Evolutionary conservation across 768 basidiomycete genomes (phyloP).

Genomic region (Crepidotus variabilis): DNA sequence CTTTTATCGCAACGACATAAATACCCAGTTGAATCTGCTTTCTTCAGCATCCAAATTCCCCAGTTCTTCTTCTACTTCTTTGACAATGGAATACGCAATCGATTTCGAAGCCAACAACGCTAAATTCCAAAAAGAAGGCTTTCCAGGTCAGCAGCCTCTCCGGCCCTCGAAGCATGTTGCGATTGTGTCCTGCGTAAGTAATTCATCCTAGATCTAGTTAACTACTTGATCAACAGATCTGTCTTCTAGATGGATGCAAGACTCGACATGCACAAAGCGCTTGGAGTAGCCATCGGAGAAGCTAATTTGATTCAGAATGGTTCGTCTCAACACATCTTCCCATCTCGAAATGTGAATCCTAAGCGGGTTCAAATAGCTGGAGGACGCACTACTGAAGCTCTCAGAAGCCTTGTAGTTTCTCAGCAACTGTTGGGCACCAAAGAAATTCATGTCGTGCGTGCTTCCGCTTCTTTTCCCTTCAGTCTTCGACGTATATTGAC

Average conservation of each 20-base stretch:
- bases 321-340: conserved; percentile 37
- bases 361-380: background rate
- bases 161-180: conserved; percentile 32
- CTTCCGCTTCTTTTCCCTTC: too few relatives aligned
- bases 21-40: too few relatives aligned
- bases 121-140: conserved; percentile 41
- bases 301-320: conserved; percentile 74
- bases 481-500: too few relatives aligned
- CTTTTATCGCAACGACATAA: too few relatives aligned
- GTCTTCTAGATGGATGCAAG: conserved; percentile 73
- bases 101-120: conserved; percentile 39
- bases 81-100: background rate
- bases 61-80: too few relatives aligned
- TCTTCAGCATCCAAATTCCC: too few relatives aligned
- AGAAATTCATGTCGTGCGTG: conserved; percentile 48
- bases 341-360: too few relatives aligned
- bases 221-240: background rate
- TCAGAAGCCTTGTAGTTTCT: conserved; percentile 66
- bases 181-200: conserved; percentile 20
- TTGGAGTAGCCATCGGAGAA: conserved; percentile 63
- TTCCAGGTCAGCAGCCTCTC: conserved; percentile 32
- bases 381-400: conserved; percentile 48
- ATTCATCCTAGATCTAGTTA: background rate
- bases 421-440: conserved; percentile 69
- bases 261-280: conserved; percentile 51